Conservation (phyloP, 768 basidiomycete genomes). For the Crassisporium funariophilum region DNA sequence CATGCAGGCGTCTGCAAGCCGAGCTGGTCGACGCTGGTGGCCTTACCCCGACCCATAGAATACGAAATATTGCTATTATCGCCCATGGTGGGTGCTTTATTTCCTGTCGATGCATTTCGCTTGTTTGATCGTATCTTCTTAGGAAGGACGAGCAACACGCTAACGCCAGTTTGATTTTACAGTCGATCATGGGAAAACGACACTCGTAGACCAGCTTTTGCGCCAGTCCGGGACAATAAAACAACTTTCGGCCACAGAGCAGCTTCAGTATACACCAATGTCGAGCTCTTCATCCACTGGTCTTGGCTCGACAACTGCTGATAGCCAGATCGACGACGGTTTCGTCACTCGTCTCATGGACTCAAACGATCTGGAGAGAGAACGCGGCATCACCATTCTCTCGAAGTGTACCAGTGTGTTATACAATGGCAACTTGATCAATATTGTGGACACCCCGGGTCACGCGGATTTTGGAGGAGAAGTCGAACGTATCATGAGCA, state of each 20-base stretch:
- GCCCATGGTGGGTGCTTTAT: constrained; percentile 43
- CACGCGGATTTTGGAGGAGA: constrained; percentile 68
- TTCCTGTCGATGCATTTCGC: constrained; percentile 5
- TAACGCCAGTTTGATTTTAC: constrained; percentile 7
- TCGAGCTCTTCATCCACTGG: constrained; percentile 24
- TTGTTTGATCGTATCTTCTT: constrained; percentile 3
- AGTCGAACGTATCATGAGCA: constrained; percentile 60
- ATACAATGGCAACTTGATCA: constrained; percentile 52
- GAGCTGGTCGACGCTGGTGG: constrained; percentile 23
- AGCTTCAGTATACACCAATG: constrained; percentile 34
- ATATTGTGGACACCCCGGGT: constrained; percentile 63
- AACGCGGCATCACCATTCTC: constrained; percentile 63
- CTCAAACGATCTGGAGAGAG: constrained; percentile 55
- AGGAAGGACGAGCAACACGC: not conserved
- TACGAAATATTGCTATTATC: constrained; percentile 53
- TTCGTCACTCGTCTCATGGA: constrained; percentile 53
- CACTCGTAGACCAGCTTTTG: constrained; percentile 52
- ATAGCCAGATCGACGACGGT: constrained; percentile 36
- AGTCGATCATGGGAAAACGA: constrained; percentile 59
- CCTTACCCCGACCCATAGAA: constrained; percentile 37
- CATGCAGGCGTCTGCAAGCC: constrained; percentile 15
- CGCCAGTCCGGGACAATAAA: constrained; percentile 52
- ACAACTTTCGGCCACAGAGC: constrained; percentile 38
- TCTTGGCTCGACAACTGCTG: constrained; percentile 26
- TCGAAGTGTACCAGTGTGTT: constrained; percentile 58